Percentiles rank a stretch among this genome's conserved stretches.
These are phyloP conservation scores for Cladochytrium replicatum DNA, from an alignment of 192 early-diverging fungal species.

Conservation along the genomic window DNA sequence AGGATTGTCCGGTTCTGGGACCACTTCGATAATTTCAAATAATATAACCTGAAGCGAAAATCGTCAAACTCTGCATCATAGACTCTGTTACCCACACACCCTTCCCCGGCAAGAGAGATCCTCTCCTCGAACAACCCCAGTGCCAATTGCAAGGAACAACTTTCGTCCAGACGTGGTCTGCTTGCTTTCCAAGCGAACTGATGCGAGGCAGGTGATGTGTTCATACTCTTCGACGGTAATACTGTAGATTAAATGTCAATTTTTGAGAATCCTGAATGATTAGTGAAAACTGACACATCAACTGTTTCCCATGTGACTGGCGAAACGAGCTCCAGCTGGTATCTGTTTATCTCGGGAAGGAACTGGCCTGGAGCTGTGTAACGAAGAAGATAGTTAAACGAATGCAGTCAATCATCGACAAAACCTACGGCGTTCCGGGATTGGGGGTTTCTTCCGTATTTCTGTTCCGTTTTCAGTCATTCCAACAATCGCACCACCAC, in stretches of 20 bases:
- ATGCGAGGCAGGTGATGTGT: slow-evolving; percentile 66
- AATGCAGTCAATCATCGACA: neutral
- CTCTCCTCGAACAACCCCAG: slow-evolving; percentile 78
- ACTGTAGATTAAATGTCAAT: slow-evolving; percentile 28
- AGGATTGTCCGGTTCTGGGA: slow-evolving; percentile 88
- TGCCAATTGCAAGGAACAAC: slow-evolving; percentile 77
- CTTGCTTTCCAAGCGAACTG: slow-evolving; percentile 71
- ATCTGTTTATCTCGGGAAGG: slow-evolving; percentile 45
- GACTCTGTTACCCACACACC: slow-evolving; percentile 30
- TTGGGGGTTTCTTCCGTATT: neutral
- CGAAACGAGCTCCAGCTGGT: slow-evolving; percentile 77
- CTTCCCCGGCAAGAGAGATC: slow-evolving; percentile 81
- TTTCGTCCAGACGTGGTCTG: slow-evolving; percentile 80
- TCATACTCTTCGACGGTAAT: slow-evolving; percentile 68
- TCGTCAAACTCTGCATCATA: neutral
- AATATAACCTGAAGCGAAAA: slow-evolving; percentile 57
- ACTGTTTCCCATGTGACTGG: slow-evolving; percentile 93
- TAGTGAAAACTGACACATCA: slow-evolving; percentile 43
- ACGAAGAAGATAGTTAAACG: slow-evolving; percentile 2
- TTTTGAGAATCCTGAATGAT: too few species aligned
- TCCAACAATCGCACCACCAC: neutral
- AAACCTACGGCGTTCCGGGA: neutral
- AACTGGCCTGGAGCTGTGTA: slow-evolving; percentile 31
- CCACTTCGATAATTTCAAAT: slow-evolving; percentile 93
- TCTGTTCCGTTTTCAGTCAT: neutral